These are phyloP conservation scores for Podaxis sp. DNA, from an alignment of 768 basidiomycete genomes.

Conservation along the genomic window DNA sequence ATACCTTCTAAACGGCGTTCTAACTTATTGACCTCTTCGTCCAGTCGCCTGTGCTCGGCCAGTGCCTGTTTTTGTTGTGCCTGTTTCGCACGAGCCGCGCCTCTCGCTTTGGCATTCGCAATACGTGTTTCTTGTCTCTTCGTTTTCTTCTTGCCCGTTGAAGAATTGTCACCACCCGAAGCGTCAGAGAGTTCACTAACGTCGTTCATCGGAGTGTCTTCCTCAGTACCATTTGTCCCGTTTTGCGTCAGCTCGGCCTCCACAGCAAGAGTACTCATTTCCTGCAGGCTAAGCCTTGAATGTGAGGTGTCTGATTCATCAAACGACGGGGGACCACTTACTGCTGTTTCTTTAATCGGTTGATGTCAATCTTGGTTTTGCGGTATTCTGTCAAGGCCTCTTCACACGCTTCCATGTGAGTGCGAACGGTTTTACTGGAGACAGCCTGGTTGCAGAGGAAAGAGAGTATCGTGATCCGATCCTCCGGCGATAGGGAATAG, in stretches of 20 bases:
- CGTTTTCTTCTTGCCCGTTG: slow-evolving; percentile 45
- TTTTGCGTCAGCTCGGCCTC: slow-evolving; percentile 51
- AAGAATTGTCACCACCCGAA: slow-evolving; percentile 63
- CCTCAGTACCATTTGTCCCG: slow-evolving; percentile 46
- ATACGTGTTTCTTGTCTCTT: slow-evolving; percentile 10
- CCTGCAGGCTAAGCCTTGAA: slow-evolving; percentile 53
- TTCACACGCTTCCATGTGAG: slow-evolving; percentile 89
- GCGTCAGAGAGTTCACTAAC: slow-evolving; percentile 74
- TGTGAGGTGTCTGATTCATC: slow-evolving; percentile 5
- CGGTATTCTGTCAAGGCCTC: slow-evolving; percentile 86
- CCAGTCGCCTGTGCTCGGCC: slow-evolving; percentile 79
- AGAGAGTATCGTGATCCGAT: slow-evolving; percentile 81
- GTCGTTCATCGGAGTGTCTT: slow-evolving; percentile 63
- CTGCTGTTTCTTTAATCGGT: slow-evolving; percentile 86
- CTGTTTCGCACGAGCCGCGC: slow-evolving; percentile 74
- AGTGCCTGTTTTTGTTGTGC: slow-evolving; percentile 78
- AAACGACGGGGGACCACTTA: slow-evolving; percentile 39
- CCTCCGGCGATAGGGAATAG: slow-evolving; percentile 63
- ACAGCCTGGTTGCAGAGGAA: slow-evolving; percentile 91
- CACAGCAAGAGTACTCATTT: slow-evolving; percentile 63
- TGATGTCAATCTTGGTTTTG: slow-evolving; percentile 95
- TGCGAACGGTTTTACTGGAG: slow-evolving; percentile 85
- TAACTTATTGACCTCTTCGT: slow-evolving; percentile 85
- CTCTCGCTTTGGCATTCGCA: slow-evolving; percentile 79
- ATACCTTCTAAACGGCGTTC: slow-evolving; percentile 81